Base-by-base conservation (phyloP, 768 basidiomycete genomes). In the Tricholoma sp. region DNA sequence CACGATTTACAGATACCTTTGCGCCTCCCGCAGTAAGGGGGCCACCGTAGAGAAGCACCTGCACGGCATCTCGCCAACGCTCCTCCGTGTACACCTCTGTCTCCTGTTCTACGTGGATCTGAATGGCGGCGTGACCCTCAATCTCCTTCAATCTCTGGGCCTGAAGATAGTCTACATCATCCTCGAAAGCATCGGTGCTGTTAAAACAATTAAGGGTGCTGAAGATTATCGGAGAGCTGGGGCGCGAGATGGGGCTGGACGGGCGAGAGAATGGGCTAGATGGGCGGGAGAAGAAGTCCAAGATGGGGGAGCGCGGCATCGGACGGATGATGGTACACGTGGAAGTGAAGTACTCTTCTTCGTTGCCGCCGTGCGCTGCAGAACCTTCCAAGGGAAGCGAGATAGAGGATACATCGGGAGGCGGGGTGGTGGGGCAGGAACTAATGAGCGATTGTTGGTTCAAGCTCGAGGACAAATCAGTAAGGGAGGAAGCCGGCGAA, bases 271-370 rank as follows among this genome's bases (percentile, higher is more conserved):
- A 56, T n/a, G 66, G 69, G 32, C 60, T 69, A 32, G 69, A 69
- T 0, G 73, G 66, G 16, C 69, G 63, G 27, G 74, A 65, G 55
- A 75, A 66, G 54, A 64, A 60, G 29, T 69, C 60, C 43, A 73
- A 50, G 54, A 65, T 56, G 16, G 70, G 46, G 10, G 70, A 59
- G 45, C 63, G 67, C 1, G 71, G 56, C 12, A 59, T 31, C 5
- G 73, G 74, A n/a, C 70, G 72, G 54, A 77, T 68, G 64, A 72
- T 69, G 47, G 71, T 75, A 56, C 74, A 74, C 35, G 71, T 71
- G 32, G 73, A 64, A 46, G 64, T 60, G 59, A 66, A 65, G 57
- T 70, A 67, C 5, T 74, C 73, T 2, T 63, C 67, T 24, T 69
- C 68, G 24, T 21, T 22, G 32, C 45, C 27, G 5, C 47, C 41